phyloP scores from a whole-genome alignment of 257 asterid genomes.

The Gardenia jasminoides region DNA sequence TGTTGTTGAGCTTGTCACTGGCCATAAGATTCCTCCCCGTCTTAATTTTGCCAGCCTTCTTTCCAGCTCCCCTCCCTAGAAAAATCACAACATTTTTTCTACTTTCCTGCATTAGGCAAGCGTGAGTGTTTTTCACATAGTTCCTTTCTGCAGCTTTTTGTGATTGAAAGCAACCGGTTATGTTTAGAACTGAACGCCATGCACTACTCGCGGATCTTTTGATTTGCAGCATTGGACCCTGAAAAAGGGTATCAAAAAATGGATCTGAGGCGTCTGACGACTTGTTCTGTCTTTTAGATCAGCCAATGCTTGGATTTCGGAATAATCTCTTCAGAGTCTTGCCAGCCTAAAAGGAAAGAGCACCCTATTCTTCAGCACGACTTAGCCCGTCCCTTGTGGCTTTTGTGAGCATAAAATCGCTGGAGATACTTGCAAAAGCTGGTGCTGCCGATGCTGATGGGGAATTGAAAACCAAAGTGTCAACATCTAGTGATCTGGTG shows the following conservation, averaged over 20 bases:
- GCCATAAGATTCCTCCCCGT: not conserved
- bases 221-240: not conserved
- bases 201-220: not conserved
- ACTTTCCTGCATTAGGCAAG: not conserved
- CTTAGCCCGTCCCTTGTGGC: constrained; percentile 15
- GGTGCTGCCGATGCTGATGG: not conserved
- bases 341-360: constrained; percentile 48
- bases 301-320: constrained; percentile 23
- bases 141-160: not conserved
- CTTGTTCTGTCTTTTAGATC: not conserved
- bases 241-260: not conserved
- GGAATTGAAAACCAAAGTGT: not conserved
- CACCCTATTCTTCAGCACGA: constrained; percentile 29
- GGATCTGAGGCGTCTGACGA: not conserved
- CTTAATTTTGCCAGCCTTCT: not conserved
- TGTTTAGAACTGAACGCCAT: not conserved
- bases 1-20: not conserved
- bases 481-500: not conserved
- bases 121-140: not conserved
- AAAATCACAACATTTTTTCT: not conserved
- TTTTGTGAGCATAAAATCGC: constrained; percentile 32
- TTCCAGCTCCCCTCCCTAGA: constrained; percentile 8
- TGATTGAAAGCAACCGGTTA: not conserved
- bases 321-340: constrained; percentile 9
- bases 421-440: constrained; percentile 26